Base-by-base conservation (phyloP, 2,329 filamentous ascomycete genomes). In the Epichloe sylvatica region DNA sequence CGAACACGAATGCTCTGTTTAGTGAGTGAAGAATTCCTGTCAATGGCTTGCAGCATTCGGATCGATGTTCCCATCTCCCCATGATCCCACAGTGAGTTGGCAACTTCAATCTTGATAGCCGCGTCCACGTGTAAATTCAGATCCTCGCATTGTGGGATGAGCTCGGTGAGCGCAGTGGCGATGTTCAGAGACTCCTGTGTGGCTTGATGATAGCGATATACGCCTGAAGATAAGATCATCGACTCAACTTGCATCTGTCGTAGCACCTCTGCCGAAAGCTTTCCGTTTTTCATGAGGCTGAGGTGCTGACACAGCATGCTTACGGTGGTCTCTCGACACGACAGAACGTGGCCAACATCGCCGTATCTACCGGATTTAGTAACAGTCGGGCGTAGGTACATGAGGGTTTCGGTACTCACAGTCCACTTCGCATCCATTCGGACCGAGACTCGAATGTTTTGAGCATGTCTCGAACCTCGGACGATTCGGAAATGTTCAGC, bases 1-100 rank as follows among this genome's bases (percentile, higher is more conserved):
- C 82, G 87, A 33, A 94, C 76, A 2, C 75, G 68, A 42, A 94
- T 79, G 1, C 78, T 78, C 62, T 94, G 86, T 51, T 77, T 79
- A 49, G 78, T 78, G 2, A 86, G 65, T 30, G 79, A 74, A 38
- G 74, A 71, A 47, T 78, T 73, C 40, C 56, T 59, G 49, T 84
- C 77, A 11, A 96, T 75, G 41, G 79, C 76, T 59, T 91, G 84
- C 19, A 97, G 77, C 76, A 97, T 90, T 37, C 83, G 78, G 52
- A 98, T 95, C 0, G 92, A 95, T 0, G 86, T 80, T 19, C 83
- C 80, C 71, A 87, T 86, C 64, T 98, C 91, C 12, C 89, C 89
- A 62, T 95, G 85, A 54, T 94, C 88, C 91, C 92, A 98, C 1
- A 98, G 71, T 6, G 94, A 88, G 59, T 85, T 88, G 11, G 94